Evolutionary conservation across 2,329 filamentous ascomycete species (phyloP).

Genomic region (Aspergillus tubingensis): DNA sequence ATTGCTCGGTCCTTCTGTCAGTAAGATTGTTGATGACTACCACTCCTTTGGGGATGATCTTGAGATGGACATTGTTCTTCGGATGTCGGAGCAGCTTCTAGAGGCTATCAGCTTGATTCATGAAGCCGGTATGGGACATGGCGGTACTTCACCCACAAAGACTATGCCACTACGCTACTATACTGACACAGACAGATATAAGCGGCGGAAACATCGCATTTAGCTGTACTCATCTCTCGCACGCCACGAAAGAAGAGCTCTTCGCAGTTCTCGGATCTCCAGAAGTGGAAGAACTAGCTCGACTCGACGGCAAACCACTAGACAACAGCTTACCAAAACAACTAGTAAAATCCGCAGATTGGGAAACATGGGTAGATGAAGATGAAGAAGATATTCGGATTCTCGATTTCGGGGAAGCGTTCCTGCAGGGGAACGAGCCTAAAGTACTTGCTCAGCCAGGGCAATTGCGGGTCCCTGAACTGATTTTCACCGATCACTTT

Average conservation of each 20-base stretch:
- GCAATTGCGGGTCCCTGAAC: slow-evolving; percentile 32
- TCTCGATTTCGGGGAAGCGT: slow-evolving; percentile 29
- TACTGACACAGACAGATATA: slow-evolving; percentile 24
- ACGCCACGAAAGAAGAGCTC: slow-evolving; percentile 19
- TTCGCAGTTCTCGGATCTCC: slow-evolving; percentile 22
- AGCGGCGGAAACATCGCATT: slow-evolving; percentile 33
- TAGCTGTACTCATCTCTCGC: slow-evolving; percentile 17
- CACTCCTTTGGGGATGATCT: slow-evolving; percentile 22
- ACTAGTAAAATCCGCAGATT: slow-evolving; percentile 28
- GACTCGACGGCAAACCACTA: slow-evolving; percentile 25
- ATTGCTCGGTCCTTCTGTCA: slow-evolving; percentile 33
- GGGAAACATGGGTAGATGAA: slow-evolving; percentile 28
- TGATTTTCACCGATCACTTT: slow-evolving; percentile 34
- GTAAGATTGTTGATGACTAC: slow-evolving; percentile 28
- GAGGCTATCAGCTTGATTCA: slow-evolving; percentile 33
- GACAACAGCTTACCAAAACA: slow-evolving; percentile 24
- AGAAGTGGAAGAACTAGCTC: slow-evolving; percentile 21
- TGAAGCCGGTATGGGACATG: slow-evolving; percentile 30
- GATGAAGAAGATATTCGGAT: slow-evolving; percentile 29
- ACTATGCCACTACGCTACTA: too few relatives aligned
- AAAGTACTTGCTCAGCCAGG: slow-evolving; percentile 25
- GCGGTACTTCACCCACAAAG: slow-evolving; percentile 20
- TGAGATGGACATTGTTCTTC: slow-evolving; percentile 25
- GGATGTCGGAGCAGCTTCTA: slow-evolving; percentile 32
- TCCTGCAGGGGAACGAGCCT: slow-evolving; percentile 24